Conservation (phyloP, 768 basidiomycete genomes). For the Termitomyces sp. region DNA sequence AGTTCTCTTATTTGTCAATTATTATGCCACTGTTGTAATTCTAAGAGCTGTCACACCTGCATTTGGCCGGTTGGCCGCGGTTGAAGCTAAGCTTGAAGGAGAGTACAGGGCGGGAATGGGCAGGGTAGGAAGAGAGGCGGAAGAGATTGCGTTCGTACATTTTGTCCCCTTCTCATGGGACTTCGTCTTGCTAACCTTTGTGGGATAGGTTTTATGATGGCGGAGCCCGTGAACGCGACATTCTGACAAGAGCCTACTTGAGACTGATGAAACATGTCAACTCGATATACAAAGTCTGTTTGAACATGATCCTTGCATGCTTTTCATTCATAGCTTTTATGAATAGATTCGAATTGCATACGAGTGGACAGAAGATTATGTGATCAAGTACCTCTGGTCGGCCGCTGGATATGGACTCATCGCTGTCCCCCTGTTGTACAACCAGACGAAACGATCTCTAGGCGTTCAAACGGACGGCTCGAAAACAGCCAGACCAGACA, state of each 20-base stretch:
- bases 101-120: conserved; percentile 88
- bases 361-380: conserved; percentile 95
- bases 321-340: background rate
- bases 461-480: conserved; percentile 14
- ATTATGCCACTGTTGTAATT: conserved; percentile 81
- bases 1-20: conserved; percentile 71
- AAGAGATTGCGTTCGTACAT: conserved; percentile 79
- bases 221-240: conserved; percentile 74
- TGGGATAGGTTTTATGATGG: conserved; percentile 82
- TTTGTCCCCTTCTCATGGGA: background rate
- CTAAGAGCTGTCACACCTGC: conserved; percentile 84
- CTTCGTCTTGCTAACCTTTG: background rate
- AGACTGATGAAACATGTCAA: conserved; percentile 85
- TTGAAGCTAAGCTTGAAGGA: conserved; percentile 84
- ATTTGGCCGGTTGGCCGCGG: conserved; percentile 84
- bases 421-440: conserved; percentile 82
- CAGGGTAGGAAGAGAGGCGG: conserved; percentile 80
- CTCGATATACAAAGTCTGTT: conserved; percentile 75
- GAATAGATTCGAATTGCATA: conserved; percentile 80
- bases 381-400: conserved; percentile 95
- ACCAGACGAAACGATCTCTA: conserved; percentile 39
- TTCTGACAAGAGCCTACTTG: conserved; percentile 72
- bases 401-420: conserved; percentile 90
- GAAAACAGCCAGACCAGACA: conserved; percentile 19
- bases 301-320: background rate